A percentile compares a stretch with the other conserved stretches of the same genome.
Conservation (phyloP, 768 basidiomycete species). For the Tylopilus plumbeoviolaceoides region DNA sequence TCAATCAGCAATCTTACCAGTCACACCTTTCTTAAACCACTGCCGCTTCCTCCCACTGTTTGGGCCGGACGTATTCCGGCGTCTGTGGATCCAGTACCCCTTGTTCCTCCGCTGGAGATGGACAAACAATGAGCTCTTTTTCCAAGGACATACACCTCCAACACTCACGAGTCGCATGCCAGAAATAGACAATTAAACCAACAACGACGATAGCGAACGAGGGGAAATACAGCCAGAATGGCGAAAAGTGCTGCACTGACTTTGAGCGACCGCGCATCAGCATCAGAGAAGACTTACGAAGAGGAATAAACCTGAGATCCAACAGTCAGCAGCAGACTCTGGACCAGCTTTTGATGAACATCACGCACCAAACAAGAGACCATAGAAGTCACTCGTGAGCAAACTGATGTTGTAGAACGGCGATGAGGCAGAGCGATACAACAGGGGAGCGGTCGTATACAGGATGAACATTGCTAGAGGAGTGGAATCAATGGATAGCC, state of each 20-base stretch:
- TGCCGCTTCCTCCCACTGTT: conserved; percentile 14
- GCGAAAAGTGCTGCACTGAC: conserved; percentile 59
- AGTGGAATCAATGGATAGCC: neutral
- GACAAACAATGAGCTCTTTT: conserved; percentile 5
- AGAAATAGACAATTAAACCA: conserved; percentile 83
- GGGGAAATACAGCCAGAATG: conserved; percentile 88
- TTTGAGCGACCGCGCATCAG: neutral
- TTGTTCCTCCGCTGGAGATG: conserved; percentile 62
- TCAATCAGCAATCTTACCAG: neutral
- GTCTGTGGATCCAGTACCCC: conserved; percentile 56
- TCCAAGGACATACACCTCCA: neutral
- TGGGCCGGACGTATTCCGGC: conserved; percentile 51
- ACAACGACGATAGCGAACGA: conserved; percentile 66
- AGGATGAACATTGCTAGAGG: conserved; percentile 71
- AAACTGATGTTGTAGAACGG: conserved; percentile 82
- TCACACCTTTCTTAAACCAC: conserved; percentile 9
- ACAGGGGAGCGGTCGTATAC: conserved; percentile 80
- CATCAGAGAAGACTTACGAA: conserved; percentile 36
- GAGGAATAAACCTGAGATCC: conserved; percentile 43
- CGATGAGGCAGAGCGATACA: conserved; percentile 84
- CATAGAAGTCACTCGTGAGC: conserved; percentile 86
- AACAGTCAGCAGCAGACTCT: conserved; percentile 3
- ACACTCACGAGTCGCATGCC: conserved; percentile 74
- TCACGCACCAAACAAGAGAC: conserved; percentile 62
- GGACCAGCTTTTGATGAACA: neutral